Conservation (phyloP, 2,329 filamentous ascomycete species). For the Periconia macrospinosa region DNA sequence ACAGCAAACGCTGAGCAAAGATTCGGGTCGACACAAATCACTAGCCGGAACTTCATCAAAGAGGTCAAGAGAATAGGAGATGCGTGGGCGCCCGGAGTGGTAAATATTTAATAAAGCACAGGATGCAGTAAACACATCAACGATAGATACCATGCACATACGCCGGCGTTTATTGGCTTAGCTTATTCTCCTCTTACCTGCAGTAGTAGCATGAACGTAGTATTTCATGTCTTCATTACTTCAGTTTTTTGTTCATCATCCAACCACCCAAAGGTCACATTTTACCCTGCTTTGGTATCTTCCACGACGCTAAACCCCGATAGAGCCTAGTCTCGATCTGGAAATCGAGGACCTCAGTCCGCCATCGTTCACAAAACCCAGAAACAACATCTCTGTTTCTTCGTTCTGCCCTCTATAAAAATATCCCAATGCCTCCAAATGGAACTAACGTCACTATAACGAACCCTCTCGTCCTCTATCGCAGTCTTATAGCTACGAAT, state of each 20-base stretch:
- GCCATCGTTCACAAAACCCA: not conserved
- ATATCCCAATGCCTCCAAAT: conserved; percentile 36
- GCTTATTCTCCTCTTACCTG: not conserved
- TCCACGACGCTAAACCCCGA: conserved; percentile 8
- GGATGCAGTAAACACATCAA: not conserved
- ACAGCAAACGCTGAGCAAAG: conserved; percentile 48
- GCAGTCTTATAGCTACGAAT: conserved; percentile 68
- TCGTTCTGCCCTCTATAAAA: conserved; percentile 4
- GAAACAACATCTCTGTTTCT: conserved; percentile 2
- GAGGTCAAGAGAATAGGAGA: conserved; percentile 88
- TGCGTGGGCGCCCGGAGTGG: conserved; percentile 75
- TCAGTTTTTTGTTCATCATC: not conserved
- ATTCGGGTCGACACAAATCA: conserved; percentile 66
- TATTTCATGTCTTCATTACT: not conserved
- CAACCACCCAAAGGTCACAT: not conserved
- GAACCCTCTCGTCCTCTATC: conserved; percentile 77
- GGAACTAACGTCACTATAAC: conserved; percentile 51
- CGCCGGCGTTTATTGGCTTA: conserved; percentile 21
- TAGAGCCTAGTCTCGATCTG: conserved; percentile 24
- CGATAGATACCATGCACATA: conserved; percentile 21
- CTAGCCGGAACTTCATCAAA: conserved; percentile 75
- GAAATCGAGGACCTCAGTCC: conserved; percentile 23
- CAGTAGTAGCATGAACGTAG: not conserved
- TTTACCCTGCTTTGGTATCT: too few species aligned
- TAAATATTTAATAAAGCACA: conserved; percentile 51